These are phyloP conservation scores for Clonostachys byssicola DNA, from an alignment of 2,329 filamentous ascomycete genomes.

Conservation along the genomic window DNA sequence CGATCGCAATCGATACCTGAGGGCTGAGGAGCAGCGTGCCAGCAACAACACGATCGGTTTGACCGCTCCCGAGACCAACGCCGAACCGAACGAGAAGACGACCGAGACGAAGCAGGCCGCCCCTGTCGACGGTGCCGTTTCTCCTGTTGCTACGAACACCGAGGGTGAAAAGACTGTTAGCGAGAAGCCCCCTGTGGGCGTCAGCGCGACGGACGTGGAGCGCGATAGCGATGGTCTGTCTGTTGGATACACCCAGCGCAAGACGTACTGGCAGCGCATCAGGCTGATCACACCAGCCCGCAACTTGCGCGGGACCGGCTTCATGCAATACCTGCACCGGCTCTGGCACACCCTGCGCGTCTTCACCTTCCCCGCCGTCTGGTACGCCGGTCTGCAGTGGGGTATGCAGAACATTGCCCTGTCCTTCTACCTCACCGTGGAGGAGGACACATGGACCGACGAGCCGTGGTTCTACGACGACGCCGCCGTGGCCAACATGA, in stretches of 20 bases:
- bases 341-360: conserved; percentile 52
- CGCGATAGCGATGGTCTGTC: conserved; percentile 6
- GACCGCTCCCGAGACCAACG: too few species aligned
- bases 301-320: conserved; percentile 46
- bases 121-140: too few species aligned
- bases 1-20: conserved; percentile 32
- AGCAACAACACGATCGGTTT: too few species aligned
- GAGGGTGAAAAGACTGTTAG: too few species aligned
- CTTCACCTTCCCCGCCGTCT: conserved; percentile 52
- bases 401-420: conserved; percentile 57
- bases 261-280: conserved; percentile 51
- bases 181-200: too few species aligned
- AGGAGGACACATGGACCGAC: conserved; percentile 50
- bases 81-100: too few species aligned
- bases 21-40: neutral
- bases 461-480: conserved; percentile 51
- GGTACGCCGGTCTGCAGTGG: conserved; percentile 55
- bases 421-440: conserved; percentile 53
- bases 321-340: conserved; percentile 47
- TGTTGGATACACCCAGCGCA: conserved; percentile 22
- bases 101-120: too few species aligned
- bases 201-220: too few species aligned
- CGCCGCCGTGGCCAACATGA: conserved; percentile 51
- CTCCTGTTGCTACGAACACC: too few species aligned
- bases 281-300: conserved; percentile 50